phyloP scores from a whole-genome alignment of 495 filamentous ascomycete genomes.

The Neurospora sp. region DNA sequence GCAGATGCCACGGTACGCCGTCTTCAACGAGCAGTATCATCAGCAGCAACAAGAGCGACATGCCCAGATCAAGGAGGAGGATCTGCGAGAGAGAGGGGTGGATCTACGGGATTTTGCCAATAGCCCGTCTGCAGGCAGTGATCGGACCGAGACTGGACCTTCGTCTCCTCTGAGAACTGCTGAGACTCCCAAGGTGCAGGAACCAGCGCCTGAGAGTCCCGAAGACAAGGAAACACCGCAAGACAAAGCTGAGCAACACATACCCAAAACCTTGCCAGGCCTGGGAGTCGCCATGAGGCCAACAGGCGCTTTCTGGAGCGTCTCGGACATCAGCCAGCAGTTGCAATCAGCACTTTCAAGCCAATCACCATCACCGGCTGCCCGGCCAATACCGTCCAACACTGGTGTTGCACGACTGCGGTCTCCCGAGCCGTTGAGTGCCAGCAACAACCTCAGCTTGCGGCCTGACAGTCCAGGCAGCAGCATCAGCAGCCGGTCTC shows the following conservation, averaged over 20 bases:
- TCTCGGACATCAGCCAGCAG: background rate
- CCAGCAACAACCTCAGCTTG: conserved; percentile 8
- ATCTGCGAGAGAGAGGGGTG: conserved; percentile 43
- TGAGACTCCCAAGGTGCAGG: background rate
- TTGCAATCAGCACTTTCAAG: conserved; percentile 1
- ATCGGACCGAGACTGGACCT: background rate
- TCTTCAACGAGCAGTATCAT: background rate
- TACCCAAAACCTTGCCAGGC: background rate
- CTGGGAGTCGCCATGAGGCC: background rate
- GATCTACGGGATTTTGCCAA: conserved; percentile 31
- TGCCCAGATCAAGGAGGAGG: conserved; percentile 19
- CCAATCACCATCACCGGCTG: conserved; percentile 20
- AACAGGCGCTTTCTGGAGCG: background rate
- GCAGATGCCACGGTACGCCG: conserved; percentile 15
- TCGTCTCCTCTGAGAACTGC: background rate
- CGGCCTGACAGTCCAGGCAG: conserved; percentile 49
- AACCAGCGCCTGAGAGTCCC: background rate
- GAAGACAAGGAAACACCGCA: background rate
- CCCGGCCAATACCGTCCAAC: conserved; percentile 34
- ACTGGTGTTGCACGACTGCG: conserved; percentile 43
- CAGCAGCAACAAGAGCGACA: background rate
- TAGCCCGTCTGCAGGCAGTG: background rate
- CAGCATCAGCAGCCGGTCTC: conserved; percentile 34
- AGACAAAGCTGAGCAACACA: background rate
- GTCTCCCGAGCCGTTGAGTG: conserved; percentile 42